Evolutionary conservation across 345 rosid species (phyloP), one percentile per base, ranked within the genome.

Genomic region (Lepidium sativum): DNA sequence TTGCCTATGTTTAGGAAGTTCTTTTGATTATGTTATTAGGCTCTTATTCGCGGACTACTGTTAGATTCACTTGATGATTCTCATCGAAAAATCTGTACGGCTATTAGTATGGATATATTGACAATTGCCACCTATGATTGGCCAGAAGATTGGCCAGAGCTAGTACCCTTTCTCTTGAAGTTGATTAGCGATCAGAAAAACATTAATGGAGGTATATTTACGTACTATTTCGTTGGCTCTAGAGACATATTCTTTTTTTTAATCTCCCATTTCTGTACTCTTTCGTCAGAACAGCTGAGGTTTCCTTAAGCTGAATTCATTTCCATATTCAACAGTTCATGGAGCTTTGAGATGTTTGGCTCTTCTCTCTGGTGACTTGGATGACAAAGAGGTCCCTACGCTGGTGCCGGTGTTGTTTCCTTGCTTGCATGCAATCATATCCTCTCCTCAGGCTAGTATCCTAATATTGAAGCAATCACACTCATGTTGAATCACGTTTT

Each of bases 141-240:
- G 98, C 97, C 96, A 33, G 96, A 92, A 73, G 84, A 80, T 50
- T 89, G 98, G 96, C 88, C 88, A 70, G 88, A 92, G 51, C 77
- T 92, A 49, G 65, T 87, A 68, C 97, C 96, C 10, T 77, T 80
- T 74, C 89, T 92, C 73, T 48, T 92, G 79, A 78, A 72, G 79
- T 73, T 87, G 77, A 82, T 89, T 67, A 75, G 63, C 23, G 85
- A 89, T 76, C 89, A 75, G 67, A 80, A 51, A 49, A 78, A 83
- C 75, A 62, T 76, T 78, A 85, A 78, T 66, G 87, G 96, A 70
- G 95, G 95, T 85, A 75, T 51, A 77, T 67, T 38, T 61, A 35
- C 12, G 3, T 25, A 45, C 57, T 9, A 5, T 42, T 54, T 25
- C 41, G n/a, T 29, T 60, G 7, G n/a, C 12, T 37, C 13, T 50